Percentiles rank a stretch among this genome's conserved stretches.
These are phyloP conservation scores for Vickermania spadyakhi DNA, from an alignment of 208 protist genomes.

Conservation along the genomic window DNA sequence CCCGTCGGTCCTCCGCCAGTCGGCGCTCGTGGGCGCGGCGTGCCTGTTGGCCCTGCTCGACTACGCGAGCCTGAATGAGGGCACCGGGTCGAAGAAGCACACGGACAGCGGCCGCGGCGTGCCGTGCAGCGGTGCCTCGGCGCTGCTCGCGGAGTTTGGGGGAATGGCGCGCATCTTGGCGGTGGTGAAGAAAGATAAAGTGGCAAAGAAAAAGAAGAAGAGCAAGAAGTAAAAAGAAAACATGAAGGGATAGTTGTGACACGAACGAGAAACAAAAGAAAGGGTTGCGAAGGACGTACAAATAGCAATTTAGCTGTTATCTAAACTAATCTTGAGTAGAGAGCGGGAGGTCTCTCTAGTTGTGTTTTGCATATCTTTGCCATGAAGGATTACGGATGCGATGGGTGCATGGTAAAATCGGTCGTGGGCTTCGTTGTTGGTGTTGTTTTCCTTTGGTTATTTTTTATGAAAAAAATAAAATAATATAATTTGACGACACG, in stretches of 20 bases:
- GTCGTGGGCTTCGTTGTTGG: no score
- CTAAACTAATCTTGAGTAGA: no score
- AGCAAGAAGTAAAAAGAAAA: slow-evolving; percentile 8
- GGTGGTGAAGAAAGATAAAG: slow-evolving; percentile 37
- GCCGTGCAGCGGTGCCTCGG: neutral
- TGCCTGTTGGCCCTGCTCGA: slow-evolving; percentile 65
- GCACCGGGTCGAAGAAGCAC: neutral
- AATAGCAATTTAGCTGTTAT: no score
- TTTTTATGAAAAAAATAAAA: no score
- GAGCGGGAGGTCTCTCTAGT: no score
- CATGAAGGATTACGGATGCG: no score
- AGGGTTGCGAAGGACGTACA: no score
- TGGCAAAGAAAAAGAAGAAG: slow-evolving; percentile 13
- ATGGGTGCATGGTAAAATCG: no score
- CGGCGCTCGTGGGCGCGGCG: slow-evolving; percentile 49
- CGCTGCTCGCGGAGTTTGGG: slow-evolving; percentile 32
- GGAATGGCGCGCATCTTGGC: slow-evolving; percentile 51
- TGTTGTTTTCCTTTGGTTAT: no score
- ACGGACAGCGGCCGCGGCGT: neutral
- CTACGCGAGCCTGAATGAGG: slow-evolving; percentile 17
- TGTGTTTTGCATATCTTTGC: no score
- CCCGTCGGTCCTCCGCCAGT: slow-evolving; percentile 60
- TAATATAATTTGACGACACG: no score
- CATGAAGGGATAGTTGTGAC: neutral
- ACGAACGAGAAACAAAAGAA: neutral